Evolutionary conservation across 441 rosid genomes (phyloP).

Genomic region (Dalechampia spathulata): DNA sequence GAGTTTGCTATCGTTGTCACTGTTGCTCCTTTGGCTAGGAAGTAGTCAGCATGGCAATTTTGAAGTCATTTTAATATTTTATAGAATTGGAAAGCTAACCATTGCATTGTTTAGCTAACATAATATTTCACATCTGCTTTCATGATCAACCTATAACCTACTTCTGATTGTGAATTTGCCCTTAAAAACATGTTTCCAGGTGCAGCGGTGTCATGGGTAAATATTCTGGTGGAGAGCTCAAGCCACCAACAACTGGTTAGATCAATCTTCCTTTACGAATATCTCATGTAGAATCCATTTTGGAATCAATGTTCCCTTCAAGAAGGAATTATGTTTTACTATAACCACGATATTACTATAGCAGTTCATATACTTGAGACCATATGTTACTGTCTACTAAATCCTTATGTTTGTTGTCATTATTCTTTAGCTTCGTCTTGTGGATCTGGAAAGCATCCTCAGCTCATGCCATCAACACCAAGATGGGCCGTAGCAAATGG

Average conservation of each 20-base stretch:
- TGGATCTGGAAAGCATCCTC: slow-evolving; percentile 99
- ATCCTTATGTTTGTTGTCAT: slow-evolving; percentile 1
- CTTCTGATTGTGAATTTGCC: background rate
- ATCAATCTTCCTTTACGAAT: background rate
- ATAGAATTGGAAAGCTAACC: no score
- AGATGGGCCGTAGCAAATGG: slow-evolving; percentile 99
- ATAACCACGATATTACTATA: background rate
- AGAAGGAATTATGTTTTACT: background rate
- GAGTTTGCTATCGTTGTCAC: slow-evolving; percentile 23
- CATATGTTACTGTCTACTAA: background rate
- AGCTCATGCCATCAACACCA: slow-evolving; percentile 94
- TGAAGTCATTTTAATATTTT: no score
- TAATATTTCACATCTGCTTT: background rate
- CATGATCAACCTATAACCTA: background rate
- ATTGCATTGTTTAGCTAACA: background rate
- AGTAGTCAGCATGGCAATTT: background rate
- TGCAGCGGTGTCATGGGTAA: slow-evolving; percentile 99
- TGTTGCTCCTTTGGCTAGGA: background rate
- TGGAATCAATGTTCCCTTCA: background rate
- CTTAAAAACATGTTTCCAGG: slow-evolving; percentile 35
- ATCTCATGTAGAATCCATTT: no score
- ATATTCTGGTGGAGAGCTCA: slow-evolving; percentile 97
- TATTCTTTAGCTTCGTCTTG: slow-evolving; percentile 59
- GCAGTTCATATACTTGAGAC: background rate
- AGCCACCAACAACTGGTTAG: slow-evolving; percentile 90